Conservation (phyloP, 495 filamentous ascomycete species). For the Penicillium subrubescens region DNA sequence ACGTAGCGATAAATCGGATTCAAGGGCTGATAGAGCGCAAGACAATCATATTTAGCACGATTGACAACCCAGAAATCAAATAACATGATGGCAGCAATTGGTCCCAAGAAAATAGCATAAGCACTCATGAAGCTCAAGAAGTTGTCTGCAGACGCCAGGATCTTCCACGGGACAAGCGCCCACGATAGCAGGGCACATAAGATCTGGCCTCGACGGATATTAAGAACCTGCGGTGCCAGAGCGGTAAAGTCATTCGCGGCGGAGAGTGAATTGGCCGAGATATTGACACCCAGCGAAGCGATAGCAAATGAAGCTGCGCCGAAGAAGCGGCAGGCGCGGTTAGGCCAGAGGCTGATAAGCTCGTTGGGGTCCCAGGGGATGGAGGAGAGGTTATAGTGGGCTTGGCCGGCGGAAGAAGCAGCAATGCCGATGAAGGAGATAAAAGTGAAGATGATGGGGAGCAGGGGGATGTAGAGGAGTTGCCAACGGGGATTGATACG, state of each 20-base stretch:
- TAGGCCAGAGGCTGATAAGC: slow-evolving; percentile 49
- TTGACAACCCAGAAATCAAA: slow-evolving; percentile 72
- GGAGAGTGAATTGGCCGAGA: slow-evolving; percentile 66
- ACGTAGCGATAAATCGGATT: slow-evolving; percentile 53
- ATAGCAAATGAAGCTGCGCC: slow-evolving; percentile 51
- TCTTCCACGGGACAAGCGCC: slow-evolving; percentile 67
- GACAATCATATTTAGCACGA: slow-evolving; percentile 58
- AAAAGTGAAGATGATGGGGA: slow-evolving; percentile 53
- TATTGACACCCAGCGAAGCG: slow-evolving; percentile 54
- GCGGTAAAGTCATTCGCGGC: slow-evolving; percentile 66
- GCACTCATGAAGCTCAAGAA: slow-evolving; percentile 65
- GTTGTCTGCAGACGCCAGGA: slow-evolving; percentile 57
- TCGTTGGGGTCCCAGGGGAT: slow-evolving; percentile 51
- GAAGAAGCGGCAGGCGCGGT: slow-evolving; percentile 55
- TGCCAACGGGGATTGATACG: slow-evolving; percentile 46
- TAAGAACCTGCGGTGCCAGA: slow-evolving; percentile 59
- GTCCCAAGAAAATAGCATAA: slow-evolving; percentile 68
- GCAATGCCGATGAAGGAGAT: slow-evolving; percentile 53
- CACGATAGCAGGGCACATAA: slow-evolving; percentile 60
- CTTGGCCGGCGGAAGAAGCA: slow-evolving; percentile 46
- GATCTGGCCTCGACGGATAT: slow-evolving; percentile 65
- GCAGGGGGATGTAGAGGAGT: slow-evolving; percentile 49
- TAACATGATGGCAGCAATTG: slow-evolving; percentile 67
- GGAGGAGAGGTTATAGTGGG: slow-evolving; percentile 37
- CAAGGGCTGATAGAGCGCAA: slow-evolving; percentile 47